phyloP scores from a whole-genome alignment of 768 basidiomycete genomes.

The Exsudoporus frostii region DNA sequence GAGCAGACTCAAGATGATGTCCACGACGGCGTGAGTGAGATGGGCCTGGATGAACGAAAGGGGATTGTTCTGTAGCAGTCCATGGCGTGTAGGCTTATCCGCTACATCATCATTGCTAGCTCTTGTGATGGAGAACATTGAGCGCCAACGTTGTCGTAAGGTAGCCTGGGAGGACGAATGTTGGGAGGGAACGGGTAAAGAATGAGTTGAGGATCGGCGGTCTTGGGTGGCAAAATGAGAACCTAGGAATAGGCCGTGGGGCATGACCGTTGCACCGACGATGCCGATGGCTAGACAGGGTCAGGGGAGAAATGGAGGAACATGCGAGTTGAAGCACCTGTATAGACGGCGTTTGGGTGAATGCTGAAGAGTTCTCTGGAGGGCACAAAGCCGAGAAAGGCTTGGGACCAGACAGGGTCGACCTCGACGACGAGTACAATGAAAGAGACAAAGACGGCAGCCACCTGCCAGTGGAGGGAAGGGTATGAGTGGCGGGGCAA shows the following conservation, averaged over 20 bases:
- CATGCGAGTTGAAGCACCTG: constrained; percentile 24
- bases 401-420: constrained; percentile 39
- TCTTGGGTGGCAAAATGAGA: constrained; percentile 9
- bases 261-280: constrained; percentile 56
- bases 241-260: constrained; percentile 56
- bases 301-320: constrained; percentile 18
- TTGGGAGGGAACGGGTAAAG: constrained; percentile 1
- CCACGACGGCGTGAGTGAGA: constrained; percentile 41
- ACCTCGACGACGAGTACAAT: constrained; percentile 41
- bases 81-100: constrained; percentile 8
- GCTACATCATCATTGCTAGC: constrained; percentile 1
- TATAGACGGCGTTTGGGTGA: constrained; percentile 35
- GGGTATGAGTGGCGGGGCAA: not conserved
- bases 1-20: constrained; percentile 43
- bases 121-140: constrained; percentile 5
- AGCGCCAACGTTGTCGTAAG: not conserved
- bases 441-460: constrained; percentile 29
- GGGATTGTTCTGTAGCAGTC: constrained; percentile 32
- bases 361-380: constrained; percentile 33
- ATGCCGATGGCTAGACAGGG: constrained; percentile 36
- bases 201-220: constrained; percentile 32
- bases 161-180: not conserved
- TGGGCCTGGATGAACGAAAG: constrained; percentile 38
- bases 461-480: constrained; percentile 20
- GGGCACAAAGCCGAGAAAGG: constrained; percentile 42